Evolutionary conservation across 495 filamentous ascomycete species (phyloP).

Genomic region (Ramalina peruviana): DNA sequence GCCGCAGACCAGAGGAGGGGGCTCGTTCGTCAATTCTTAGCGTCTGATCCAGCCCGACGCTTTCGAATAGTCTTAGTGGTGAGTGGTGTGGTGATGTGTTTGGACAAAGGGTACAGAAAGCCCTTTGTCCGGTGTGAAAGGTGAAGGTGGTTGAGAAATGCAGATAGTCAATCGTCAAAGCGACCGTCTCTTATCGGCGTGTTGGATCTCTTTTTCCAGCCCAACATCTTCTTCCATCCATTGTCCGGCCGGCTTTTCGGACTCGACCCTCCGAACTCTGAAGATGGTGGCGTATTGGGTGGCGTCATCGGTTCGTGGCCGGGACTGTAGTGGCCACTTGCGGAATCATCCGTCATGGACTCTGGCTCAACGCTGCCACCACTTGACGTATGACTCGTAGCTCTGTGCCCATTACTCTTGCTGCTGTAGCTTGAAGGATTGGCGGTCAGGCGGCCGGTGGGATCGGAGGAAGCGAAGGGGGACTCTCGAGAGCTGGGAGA

Average conservation of each 20-base stretch:
- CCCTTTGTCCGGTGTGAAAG: neutral
- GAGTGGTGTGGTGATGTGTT: neutral
- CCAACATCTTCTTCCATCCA: constrained; percentile 77
- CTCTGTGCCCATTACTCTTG: constrained; percentile 23
- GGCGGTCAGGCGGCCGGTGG: constrained; percentile 15
- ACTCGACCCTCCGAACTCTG: constrained; percentile 39
- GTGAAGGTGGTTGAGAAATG: neutral
- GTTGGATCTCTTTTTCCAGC: constrained; percentile 47
- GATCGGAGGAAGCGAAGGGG: constrained; percentile 13
- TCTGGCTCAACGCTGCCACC: constrained; percentile 26
- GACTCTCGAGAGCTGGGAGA: constrained; percentile 32
- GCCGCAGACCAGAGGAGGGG: neutral
- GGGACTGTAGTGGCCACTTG: constrained; percentile 32
- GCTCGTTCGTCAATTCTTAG: neutral
- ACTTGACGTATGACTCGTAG: constrained; percentile 24
- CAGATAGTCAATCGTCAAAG: constrained; percentile 12
- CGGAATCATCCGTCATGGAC: constrained; percentile 36
- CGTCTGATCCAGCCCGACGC: neutral
- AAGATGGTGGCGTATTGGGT: constrained; percentile 67
- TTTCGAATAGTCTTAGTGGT: neutral
- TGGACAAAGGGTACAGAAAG: neutral
- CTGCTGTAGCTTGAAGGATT: constrained; percentile 16
- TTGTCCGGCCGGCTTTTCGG: constrained; percentile 41
- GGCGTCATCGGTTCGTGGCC: constrained; percentile 63
- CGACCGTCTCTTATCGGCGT: constrained; percentile 22